Base-by-base conservation (phyloP, 352 stramenopile genomes). In the Phytophthora chlamydospora region DNA sequence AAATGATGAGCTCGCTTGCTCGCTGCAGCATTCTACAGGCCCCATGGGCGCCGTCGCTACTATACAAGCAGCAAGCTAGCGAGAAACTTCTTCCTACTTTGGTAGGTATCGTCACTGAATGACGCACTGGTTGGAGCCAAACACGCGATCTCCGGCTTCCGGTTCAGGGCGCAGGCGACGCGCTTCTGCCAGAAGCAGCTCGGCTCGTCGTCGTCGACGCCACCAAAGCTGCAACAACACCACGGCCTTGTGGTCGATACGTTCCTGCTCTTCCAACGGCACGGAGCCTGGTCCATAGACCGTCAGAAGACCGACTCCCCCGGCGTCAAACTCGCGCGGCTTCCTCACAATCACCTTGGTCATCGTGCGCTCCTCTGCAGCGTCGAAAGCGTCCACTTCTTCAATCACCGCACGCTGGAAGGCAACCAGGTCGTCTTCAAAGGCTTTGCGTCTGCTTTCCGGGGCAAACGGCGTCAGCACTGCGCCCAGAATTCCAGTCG, bases 371-470 rank as follows among this genome's bases (percentile, higher is more conserved):
- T 96, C 88, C 56, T 95, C 88, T 0, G 84, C 83, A 10, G 88
- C 88, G 44, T 96, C 88, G 49, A 96, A 95, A 39, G 84, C 71
- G 52, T 94, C 84, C 49, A 96, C 88, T 68, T 96, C 88, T 42
- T 93, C 83, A 24, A 96, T 95, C 36, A 96, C 83, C 21, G 84
- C 84, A 21, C 88, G 84, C 66, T 96, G 88, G 70, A 96, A 96
- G 2, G 75, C 84, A 21, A 87, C 76, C 56, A 96, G 71, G 43
- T 96, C 88, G 12, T 96, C 88, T 49, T 94, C 80, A 21, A 96
- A 95, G 16, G 73, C 80, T 42, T 86, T 88, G 13, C 84, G 83
- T 41, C 80, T 87, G 58, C 72, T 85, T 29, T 92, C 83, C 5
- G 85, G 85, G 6, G 94, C 61, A 12, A 95, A 58, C 9, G 85